A percentile compares a stretch with the other conserved stretches of the same genome.
Evolutionary conservation across 345 rosid species (phyloP).

Genomic region (Bruguiera sexangula): DNA sequence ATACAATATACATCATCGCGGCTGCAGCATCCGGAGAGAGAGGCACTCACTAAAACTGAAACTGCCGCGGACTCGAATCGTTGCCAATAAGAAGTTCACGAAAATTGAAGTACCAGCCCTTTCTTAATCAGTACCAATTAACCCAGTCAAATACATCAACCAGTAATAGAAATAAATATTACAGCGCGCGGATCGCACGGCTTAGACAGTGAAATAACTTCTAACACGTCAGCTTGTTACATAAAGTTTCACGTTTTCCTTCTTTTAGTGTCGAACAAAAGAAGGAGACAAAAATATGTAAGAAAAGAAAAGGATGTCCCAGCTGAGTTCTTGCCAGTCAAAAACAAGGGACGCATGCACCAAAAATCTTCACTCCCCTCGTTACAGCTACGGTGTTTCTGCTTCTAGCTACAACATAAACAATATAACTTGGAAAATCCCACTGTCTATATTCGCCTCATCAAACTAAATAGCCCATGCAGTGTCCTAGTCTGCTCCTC

Average conservation of each 20-base stretch:
- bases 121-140: too few relatives aligned
- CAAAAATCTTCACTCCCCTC: constrained; percentile 18
- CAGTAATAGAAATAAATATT: too few relatives aligned
- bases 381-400: not conserved
- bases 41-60: too few relatives aligned
- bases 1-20: too few relatives aligned
- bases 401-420: not conserved
- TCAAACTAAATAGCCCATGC: not conserved
- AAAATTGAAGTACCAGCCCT: too few relatives aligned
- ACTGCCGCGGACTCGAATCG: too few relatives aligned
- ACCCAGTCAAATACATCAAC: too few relatives aligned
- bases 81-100: too few relatives aligned
- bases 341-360: not conserved
- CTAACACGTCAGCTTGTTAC: not conserved
- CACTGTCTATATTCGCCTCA: not conserved
- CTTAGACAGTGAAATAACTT: too few relatives aligned
- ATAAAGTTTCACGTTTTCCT: not conserved
- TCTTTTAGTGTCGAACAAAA: not conserved
- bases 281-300: not conserved
- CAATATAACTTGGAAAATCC: not conserved
- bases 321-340: not conserved
- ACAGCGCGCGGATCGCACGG: too few relatives aligned
- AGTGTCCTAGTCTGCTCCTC: not conserved
- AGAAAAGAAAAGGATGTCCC: not conserved
- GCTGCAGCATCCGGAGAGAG: too few relatives aligned